Evolutionary conservation across 2,329 filamentous ascomycete genomes (phyloP).

Genomic region (Penicillium verrucosum): DNA sequence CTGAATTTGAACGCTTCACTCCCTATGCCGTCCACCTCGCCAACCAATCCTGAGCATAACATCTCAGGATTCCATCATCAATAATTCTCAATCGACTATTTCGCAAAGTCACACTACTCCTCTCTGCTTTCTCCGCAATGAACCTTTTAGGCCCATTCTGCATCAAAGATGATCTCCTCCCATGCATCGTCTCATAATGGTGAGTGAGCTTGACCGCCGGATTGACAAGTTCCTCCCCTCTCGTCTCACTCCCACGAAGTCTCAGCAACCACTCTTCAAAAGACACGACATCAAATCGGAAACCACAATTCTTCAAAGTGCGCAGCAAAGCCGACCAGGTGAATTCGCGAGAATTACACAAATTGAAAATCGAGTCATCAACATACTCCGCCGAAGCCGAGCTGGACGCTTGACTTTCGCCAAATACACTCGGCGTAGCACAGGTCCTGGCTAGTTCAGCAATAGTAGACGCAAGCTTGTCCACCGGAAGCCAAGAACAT

Average conservation of each 20-base stretch:
- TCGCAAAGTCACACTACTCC: conserved; percentile 28
- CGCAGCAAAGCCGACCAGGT: conserved; percentile 35
- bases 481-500: conserved; percentile 35
- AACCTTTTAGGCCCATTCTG: conserved; percentile 16
- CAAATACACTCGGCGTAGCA: background rate
- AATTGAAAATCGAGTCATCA: conserved; percentile 31
- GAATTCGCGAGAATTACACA: conserved; percentile 32
- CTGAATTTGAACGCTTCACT: background rate
- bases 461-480: conserved; percentile 27
- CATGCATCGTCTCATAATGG: conserved; percentile 32
- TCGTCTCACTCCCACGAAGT: conserved; percentile 28
- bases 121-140: conserved; percentile 28
- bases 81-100: conserved; percentile 28
- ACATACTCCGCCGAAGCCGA: background rate
- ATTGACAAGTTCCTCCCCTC: conserved; percentile 29
- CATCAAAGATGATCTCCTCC: background rate
- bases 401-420: background rate
- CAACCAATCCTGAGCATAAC: conserved; percentile 32
- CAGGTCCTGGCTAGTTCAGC: conserved; percentile 26
- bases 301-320: conserved; percentile 27
- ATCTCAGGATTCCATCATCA: conserved; percentile 31
- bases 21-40: conserved; percentile 21
- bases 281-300: conserved; percentile 35
- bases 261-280: conserved; percentile 35
- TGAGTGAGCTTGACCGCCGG: conserved; percentile 34